Evolutionary conservation across 148 eudicot genomes (phyloP).

Genomic region (Rhododendron williamsianum): DNA sequence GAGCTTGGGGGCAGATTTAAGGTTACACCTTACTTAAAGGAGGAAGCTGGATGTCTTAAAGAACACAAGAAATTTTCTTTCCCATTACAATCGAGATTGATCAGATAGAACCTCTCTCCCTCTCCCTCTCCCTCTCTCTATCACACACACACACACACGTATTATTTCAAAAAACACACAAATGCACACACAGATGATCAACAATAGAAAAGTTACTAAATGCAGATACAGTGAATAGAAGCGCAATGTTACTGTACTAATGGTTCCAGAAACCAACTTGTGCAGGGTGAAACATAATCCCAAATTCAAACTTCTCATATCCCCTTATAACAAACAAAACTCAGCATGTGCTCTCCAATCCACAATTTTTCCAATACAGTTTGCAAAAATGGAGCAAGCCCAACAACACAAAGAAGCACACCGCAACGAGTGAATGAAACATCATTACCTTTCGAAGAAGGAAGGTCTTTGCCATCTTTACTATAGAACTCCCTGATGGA

Average conservation of each 20-base stretch:
- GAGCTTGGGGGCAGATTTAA: neutral
- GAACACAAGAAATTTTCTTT: neutral
- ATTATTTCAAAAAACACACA: too few relatives aligned
- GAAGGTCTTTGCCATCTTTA: slow-evolving; percentile 79
- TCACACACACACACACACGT: neutral
- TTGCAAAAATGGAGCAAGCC: neutral
- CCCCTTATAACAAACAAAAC: neutral
- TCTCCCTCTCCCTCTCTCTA: neutral
- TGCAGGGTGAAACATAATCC: neutral
- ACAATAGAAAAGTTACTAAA: neutral
- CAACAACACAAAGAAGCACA: neutral
- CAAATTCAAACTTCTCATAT: neutral
- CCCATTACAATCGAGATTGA: neutral
- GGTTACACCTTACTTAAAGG: neutral
- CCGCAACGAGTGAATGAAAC: too few relatives aligned
- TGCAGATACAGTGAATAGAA: neutral
- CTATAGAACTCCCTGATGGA: slow-evolving; percentile 84
- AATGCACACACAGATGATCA: neutral
- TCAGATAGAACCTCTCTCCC: neutral
- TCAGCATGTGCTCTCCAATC: neutral
- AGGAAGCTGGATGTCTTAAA: neutral
- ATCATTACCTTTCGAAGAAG: slow-evolving; percentile 70
- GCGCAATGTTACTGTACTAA: neutral
- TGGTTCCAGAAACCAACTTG: neutral
- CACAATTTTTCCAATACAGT: neutral